Evolutionary conservation across 257 asterid species (phyloP).

Genomic region (Salvia miltiorrhiza): DNA sequence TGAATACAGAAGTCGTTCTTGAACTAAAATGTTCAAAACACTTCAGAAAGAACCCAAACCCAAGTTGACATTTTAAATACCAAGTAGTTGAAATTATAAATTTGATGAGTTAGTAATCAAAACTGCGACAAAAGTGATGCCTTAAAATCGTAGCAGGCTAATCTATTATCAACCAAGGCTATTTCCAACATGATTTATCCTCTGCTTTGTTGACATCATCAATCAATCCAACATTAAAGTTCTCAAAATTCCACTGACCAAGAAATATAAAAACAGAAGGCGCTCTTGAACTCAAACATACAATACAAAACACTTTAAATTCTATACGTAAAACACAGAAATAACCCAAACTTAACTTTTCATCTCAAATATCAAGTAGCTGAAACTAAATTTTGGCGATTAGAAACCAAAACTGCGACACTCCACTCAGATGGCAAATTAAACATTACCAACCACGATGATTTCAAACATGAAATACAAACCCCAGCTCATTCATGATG

Average conservation of each 20-base stretch:
- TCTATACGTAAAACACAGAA: neutral
- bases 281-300: neutral
- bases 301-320: neutral
- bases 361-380: neutral
- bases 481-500: too few species aligned
- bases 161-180: too few species aligned
- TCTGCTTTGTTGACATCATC: too few species aligned
- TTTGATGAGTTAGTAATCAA: too few species aligned
- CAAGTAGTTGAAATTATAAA: too few species aligned
- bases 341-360: neutral
- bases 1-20: neutral
- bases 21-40: neutral
- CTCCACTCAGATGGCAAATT: neutral
- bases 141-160: too few species aligned
- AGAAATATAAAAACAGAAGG: neutral
- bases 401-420: neutral
- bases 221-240: neutral
- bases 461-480: neutral
- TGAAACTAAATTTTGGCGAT: too few species aligned
- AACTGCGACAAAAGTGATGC: neutral
- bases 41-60: neutral
- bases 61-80: neutral
- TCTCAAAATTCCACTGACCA: neutral
- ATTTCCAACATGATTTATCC: too few species aligned
- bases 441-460: neutral